A percentile compares a stretch with the other conserved stretches of the same genome.
Evolutionary conservation across 116 monocot genomes (phyloP).

Genomic region (Trichopus zeylanicus): DNA sequence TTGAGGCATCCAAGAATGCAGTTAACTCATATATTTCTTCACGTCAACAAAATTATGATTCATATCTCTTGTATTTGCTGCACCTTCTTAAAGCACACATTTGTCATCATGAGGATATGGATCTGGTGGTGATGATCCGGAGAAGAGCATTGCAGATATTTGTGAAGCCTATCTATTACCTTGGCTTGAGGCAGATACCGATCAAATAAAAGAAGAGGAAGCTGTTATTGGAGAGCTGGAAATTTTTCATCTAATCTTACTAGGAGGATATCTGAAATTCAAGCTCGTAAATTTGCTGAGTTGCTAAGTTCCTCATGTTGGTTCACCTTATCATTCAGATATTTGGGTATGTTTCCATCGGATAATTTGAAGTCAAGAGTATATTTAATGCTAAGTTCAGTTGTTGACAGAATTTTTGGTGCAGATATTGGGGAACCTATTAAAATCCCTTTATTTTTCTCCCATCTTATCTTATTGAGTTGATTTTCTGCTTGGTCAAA

Average conservation of each 20-base stretch:
- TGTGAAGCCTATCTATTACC: conserved; percentile 65
- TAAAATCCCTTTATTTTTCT: conserved; percentile 51
- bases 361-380: conserved; percentile 55
- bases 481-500: conserved; percentile 78
- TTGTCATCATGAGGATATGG: conserved; percentile 24
- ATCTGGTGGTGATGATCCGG: conserved; percentile 22
- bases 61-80: conserved; percentile 43
- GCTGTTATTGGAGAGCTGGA: conserved; percentile 47
- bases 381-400: conserved; percentile 57
- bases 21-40: conserved; percentile 36
- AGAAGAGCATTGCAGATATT: conserved; percentile 36
- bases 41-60: conserved; percentile 15
- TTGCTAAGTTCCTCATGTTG: conserved; percentile 53
- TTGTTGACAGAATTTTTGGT: conserved; percentile 55
- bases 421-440: conserved; percentile 59
- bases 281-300: conserved; percentile 43
- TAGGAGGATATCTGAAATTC: conserved; percentile 38
- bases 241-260: conserved; percentile 71
- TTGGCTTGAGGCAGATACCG: conserved; percentile 46
- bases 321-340: conserved; percentile 72
- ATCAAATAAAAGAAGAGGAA: conserved; percentile 69
- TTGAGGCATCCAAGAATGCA: conserved; percentile 54
- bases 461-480: conserved; percentile 66
- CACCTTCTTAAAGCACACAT: conserved; percentile 56
- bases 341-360: conserved; percentile 61